Evolutionary conservation across 768 basidiomycete species (phyloP).

Genomic region (Tephrocybe sp.): DNA sequence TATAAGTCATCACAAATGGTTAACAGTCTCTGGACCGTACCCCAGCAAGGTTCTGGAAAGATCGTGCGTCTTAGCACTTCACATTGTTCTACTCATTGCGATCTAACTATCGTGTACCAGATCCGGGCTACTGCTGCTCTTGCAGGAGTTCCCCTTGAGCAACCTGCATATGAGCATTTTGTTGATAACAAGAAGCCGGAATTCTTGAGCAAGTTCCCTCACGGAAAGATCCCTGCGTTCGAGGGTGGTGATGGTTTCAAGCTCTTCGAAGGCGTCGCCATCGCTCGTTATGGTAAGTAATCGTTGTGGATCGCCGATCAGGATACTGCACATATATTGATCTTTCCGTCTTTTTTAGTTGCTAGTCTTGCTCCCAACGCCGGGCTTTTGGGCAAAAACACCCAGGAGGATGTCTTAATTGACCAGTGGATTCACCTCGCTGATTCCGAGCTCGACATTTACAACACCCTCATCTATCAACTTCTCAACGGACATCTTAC

Average conservation of each 20-base stretch:
- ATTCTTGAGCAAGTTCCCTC: slow-evolving; percentile 73
- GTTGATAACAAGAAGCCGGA: slow-evolving; percentile 71
- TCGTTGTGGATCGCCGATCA: too few relatives aligned
- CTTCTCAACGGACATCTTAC: slow-evolving; percentile 45
- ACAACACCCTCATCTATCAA: slow-evolving; percentile 35
- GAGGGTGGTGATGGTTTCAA: slow-evolving; percentile 77
- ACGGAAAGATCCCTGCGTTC: slow-evolving; percentile 83
- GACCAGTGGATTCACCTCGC: slow-evolving; percentile 84
- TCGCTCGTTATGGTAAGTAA: slow-evolving; percentile 91
- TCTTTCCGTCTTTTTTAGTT: slow-evolving; percentile 49
- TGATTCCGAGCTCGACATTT: slow-evolving; percentile 59
- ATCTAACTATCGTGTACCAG: slow-evolving; percentile 21
- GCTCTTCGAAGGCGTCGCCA: slow-evolving; percentile 75
- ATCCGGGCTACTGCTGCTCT: slow-evolving; percentile 58
- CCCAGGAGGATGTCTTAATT: slow-evolving; percentile 71
- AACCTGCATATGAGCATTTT: slow-evolving; percentile 56
- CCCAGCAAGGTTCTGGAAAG: slow-evolving; percentile 40
- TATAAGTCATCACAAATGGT: slow-evolving; percentile 57
- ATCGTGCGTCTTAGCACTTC: slow-evolving; percentile 38
- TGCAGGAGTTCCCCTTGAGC: slow-evolving; percentile 55
- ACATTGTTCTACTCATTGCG: neutral
- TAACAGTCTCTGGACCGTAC: slow-evolving; percentile 57
- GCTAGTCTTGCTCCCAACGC: slow-evolving; percentile 75
- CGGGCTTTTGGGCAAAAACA: slow-evolving; percentile 66
- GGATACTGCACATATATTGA: slow-evolving; percentile 26